Evolutionary conservation across 108 stramenopile species (phyloP), one percentile per base, ranked within the genome.

Genomic region (Hondaea fermentalgiana): DNA sequence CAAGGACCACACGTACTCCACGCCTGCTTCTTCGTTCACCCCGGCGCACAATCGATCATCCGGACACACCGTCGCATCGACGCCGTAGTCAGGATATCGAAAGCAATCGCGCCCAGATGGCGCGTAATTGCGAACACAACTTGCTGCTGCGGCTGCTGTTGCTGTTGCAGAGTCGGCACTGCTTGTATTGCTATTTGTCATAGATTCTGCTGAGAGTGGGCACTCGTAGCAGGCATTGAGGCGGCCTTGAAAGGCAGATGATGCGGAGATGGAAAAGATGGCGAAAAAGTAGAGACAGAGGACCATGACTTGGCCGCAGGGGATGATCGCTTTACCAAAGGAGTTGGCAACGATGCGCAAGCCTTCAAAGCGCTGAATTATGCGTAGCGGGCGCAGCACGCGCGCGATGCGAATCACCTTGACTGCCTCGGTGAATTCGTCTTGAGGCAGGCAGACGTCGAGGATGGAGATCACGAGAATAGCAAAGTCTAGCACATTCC

Each of bases 301-400:
- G 44, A 90, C 35, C 23, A 90, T 89, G 4, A 96, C 94, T 59
- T 95, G 93, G 47, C 72, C 47, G 14, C 93, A 92, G 16, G 89
- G 90, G 29, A 92, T 93, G 12, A 95, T 76, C 57, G 94, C 90
- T 29, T 89, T 51, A 25, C 94, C 87, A 14, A 96, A 69, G 21
- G 95, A 93, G 76, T 95, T 92, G 28, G 95, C 92, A 25, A 96
- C 94, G 14, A 95, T 51, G 72, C 94, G 94, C 47, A 96, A 83
- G 25, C 93, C 94, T 44, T 93, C 93, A 64, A 91, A 90, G 5
- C 94, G 89, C 19, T 91, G 91, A 64, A 96, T 89, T 93, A 95
- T 92, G 44, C 94, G 87, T 49, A 96, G 89, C 25, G 95, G 95
- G 5, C 96, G 93, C 29, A 96, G 92, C 29, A 94, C 93, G 59